Evolutionary conservation across 139 green algal species (phyloP).

Genomic region (Haematococcus lacustris): DNA sequence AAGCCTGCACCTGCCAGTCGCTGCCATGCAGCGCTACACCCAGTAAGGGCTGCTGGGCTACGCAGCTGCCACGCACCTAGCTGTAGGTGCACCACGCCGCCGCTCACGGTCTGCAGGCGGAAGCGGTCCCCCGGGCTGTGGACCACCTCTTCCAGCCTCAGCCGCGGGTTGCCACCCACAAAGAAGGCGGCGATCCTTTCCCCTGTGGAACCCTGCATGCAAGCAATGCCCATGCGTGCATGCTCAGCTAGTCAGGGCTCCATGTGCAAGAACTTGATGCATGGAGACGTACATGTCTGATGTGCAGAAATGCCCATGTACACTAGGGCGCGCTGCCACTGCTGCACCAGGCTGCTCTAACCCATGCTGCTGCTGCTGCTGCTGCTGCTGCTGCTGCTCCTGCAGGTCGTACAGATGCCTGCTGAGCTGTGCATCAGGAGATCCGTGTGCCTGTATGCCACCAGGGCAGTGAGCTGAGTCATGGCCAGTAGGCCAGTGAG

Average conservation of each 20-base stretch:
- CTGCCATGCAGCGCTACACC: neutral
- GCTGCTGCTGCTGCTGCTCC: too few relatives aligned
- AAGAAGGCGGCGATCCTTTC: constrained; percentile 60
- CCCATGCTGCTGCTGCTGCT: too few relatives aligned
- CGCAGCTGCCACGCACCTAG: constrained; percentile 21
- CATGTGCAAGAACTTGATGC: neutral
- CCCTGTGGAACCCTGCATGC: constrained; percentile 32
- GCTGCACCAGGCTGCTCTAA: too few relatives aligned
- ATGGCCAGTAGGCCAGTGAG: too few relatives aligned
- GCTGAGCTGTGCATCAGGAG: too few relatives aligned
- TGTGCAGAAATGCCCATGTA: neutral
- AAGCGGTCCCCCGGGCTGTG: constrained; percentile 64
- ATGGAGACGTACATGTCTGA: neutral
- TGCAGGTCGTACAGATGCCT: too few relatives aligned
- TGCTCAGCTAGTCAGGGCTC: neutral
- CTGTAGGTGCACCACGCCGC: constrained; percentile 54
- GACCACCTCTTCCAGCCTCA: constrained; percentile 63
- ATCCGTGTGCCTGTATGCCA: too few relatives aligned
- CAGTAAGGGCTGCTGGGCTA: neutral
- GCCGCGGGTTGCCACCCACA: constrained; percentile 51
- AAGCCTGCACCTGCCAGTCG: neutral
- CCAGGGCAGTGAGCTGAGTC: too few relatives aligned
- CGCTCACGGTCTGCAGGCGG: constrained; percentile 50
- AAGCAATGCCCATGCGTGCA: neutral
- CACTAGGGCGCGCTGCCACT: too few relatives aligned